Conservation (phyloP, 345 rosid genomes). For the Corchorus capsularis region DNA sequence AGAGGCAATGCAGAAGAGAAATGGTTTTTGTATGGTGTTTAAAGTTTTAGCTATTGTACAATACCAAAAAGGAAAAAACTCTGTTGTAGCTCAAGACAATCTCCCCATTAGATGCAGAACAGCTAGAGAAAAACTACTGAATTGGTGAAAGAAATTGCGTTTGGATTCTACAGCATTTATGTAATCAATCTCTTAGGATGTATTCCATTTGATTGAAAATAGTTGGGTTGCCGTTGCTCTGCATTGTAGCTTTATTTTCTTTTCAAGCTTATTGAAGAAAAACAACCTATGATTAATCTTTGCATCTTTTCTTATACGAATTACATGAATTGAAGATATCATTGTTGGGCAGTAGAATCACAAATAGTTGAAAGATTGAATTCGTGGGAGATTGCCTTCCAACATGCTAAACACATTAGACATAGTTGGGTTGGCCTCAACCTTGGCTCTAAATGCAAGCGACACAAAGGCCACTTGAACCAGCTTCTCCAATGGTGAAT, state of each 20-base stretch:
- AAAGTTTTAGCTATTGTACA: conserved; percentile 6
- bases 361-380: conserved; percentile 3
- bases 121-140: not conserved
- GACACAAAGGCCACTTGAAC: conserved; percentile 63
- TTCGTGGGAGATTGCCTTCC: not conserved
- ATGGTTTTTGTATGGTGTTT: not conserved
- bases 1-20: too few relatives aligned
- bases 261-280: too few relatives aligned
- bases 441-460: conserved; percentile 38
- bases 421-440: not conserved
- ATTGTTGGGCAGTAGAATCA: not conserved
- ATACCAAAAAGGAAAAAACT: not conserved
- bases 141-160: not conserved
- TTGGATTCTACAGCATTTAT: not conserved
- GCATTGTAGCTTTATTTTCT: too few relatives aligned
- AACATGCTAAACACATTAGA: conserved; percentile 7
- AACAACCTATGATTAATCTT: too few relatives aligned
- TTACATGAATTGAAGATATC: too few relatives aligned
- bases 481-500: conserved; percentile 61
- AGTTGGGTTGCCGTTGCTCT: too few relatives aligned
- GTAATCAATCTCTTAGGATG: not conserved
- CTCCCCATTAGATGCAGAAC: not conserved
- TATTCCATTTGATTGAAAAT: not conserved
- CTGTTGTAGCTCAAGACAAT: not conserved
- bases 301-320: too few relatives aligned